Conservation (phyloP, 768 basidiomycete genomes). For the Tylopilus balloui region DNA sequence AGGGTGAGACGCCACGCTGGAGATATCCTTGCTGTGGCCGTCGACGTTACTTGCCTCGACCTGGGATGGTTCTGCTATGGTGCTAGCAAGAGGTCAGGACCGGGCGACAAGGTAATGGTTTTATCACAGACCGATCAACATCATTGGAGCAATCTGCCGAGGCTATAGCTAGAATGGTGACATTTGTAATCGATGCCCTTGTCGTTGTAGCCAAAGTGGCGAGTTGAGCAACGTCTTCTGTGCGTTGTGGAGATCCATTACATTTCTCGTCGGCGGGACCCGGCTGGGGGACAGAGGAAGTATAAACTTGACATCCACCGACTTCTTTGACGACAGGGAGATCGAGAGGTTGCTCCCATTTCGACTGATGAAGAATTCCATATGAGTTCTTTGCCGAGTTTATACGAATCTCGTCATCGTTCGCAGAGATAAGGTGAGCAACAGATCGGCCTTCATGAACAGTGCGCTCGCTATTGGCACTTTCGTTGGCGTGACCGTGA, state of each 20-base stretch:
- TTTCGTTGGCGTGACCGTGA: too few relatives aligned
- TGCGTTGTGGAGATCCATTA: neutral
- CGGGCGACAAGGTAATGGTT: neutral
- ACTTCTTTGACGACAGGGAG: too few relatives aligned
- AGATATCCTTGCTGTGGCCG: neutral
- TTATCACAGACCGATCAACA: conserved; percentile 3
- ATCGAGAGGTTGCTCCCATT: too few relatives aligned
- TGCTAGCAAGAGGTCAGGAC: neutral
- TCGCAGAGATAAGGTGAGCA: neutral
- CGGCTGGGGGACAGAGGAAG: neutral
- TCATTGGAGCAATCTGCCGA: neutral
- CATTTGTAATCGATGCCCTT: neutral
- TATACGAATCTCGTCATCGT: neutral
- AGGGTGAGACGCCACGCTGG: neutral
- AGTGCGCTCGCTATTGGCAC: too few relatives aligned
- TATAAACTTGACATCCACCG: neutral
- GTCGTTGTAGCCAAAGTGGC: neutral
- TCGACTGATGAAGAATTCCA: too few relatives aligned
- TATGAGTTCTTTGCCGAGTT: neutral
- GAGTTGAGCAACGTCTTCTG: neutral
- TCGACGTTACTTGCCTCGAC: neutral
- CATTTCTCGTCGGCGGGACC: neutral
- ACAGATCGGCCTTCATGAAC: neutral
- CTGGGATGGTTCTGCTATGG: neutral
- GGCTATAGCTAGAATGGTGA: neutral